phyloP scores from a whole-genome alignment of 805 yeast species.

The Candida verbasci region DNA sequence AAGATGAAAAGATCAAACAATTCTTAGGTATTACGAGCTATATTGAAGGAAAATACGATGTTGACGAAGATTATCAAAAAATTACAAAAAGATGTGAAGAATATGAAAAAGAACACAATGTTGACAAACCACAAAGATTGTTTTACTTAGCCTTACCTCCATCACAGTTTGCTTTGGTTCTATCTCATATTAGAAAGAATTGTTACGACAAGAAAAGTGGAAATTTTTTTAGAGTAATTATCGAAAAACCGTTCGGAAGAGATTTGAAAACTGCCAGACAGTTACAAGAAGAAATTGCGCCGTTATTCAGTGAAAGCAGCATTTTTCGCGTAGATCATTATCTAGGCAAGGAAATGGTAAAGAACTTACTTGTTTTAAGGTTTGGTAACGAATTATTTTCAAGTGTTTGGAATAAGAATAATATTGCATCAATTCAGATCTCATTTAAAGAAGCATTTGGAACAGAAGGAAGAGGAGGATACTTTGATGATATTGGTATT shows the following conservation, averaged over 20 bases:
- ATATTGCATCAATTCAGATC: conserved; percentile 76
- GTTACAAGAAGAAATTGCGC: conserved; percentile 73
- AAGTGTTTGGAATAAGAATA: conserved; percentile 85
- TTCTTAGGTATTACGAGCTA: conserved; percentile 68
- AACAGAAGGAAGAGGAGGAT: conserved; percentile 98
- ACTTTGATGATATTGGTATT: conserved; percentile 92
- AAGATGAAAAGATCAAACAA: conserved; percentile 42
- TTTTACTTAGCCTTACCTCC: conserved; percentile 96
- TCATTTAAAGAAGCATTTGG: conserved; percentile 98
- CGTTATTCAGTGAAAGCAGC: conserved; percentile 87
- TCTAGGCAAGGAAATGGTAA: conserved; percentile 96
- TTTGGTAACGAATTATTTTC: conserved; percentile 86
- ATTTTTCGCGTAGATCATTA: conserved; percentile 95
- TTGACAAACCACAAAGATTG: conserved; percentile 63
- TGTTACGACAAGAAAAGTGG: conserved; percentile 54
- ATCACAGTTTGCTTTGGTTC: conserved; percentile 78
- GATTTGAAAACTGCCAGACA: conserved; percentile 77
- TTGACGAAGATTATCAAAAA: conserved; percentile 63
- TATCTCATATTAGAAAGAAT: conserved; percentile 62
- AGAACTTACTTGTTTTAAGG: conserved; percentile 82
- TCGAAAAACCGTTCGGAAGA: conserved; percentile 97
- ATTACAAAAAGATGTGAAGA: conserved; percentile 53
- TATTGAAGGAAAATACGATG: conserved; percentile 75
- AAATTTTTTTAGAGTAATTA: conserved; percentile 74
- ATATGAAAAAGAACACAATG: conserved; percentile 50